Evolutionary conservation across 192 early-diverging fungal species (phyloP), one percentile per base, ranked within the genome.

Genomic region (Coemansia javaensis): DNA sequence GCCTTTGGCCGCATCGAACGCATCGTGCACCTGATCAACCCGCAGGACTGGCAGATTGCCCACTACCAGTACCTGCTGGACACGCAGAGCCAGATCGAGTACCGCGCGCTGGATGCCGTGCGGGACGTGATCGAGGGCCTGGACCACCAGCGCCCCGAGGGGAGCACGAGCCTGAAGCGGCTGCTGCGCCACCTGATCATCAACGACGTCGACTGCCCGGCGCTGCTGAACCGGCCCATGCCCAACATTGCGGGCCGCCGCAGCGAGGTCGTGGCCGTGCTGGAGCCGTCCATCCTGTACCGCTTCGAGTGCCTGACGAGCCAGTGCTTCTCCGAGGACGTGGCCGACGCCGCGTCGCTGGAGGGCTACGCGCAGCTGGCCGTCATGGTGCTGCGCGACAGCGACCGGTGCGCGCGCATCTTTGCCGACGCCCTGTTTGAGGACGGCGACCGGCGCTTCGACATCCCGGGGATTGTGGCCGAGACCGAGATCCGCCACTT

Each of bases 391-490:
- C 50, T 63, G 36, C 33, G 47, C 32, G 73, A 76, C 38, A 47
- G 57, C 32, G 66, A 60, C 37, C 47, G 49, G 17, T 69, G 66
- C 61, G 17, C 41, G 31, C 33, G 41, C 16, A 41, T 76, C 13
- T 76, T 76, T 22, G 34, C 61, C 5, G 53, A 64, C 31, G 36
- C 60, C n/a, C 50, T 69, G 21, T 51, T 69, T 35, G 53, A 56
- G 8, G 58, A 64, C 33, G 66, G 66, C 42, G 73, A 76, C 31
- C 73, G 66, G 34, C 66, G 73, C 22, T 76, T 57, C 40, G 73
- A 76, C 40, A 53, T 76, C 52, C 31, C 73, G 7, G 66, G 66
- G 6, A 69, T 76, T 25, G 48, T 69, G 1, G 53, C 62, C 12
- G 66, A 68, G 42, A 65, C 54, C 8, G 53, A 64, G 35, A n/a